Percentiles rank a stretch among this genome's conserved stretches.
Conservation (phyloP, 2,329 filamentous ascomycete genomes). For the Fusarium nelsonii region DNA sequence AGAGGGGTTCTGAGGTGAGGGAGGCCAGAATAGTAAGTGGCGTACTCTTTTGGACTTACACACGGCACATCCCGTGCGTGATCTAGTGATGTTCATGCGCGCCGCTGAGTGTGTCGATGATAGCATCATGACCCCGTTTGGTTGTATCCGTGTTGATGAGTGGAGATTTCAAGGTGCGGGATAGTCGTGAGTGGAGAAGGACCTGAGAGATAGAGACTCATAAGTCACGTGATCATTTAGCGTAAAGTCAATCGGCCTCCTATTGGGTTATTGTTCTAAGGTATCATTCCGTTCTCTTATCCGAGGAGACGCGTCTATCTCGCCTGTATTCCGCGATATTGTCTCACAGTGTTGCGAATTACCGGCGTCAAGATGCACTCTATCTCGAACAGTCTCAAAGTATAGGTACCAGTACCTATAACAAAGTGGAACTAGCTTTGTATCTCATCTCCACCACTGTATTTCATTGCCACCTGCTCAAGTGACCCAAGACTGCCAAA, state of each 20-base stretch:
- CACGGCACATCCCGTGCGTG: constrained; percentile 41
- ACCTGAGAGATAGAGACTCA: constrained; percentile 1
- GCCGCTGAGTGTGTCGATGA: constrained; percentile 24
- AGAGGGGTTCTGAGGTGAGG: background rate
- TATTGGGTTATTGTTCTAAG: constrained; percentile 1
- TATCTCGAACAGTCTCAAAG: background rate
- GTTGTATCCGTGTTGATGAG: constrained; percentile 30
- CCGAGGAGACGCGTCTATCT: background rate
- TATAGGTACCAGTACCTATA: background rate
- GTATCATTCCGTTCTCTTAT: constrained; percentile 6
- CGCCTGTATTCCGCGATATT: background rate
- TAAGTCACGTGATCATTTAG: constrained; percentile 13
- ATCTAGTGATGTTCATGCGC: constrained; percentile 42
- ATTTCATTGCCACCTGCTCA: constrained; percentile 2
- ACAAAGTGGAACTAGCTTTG: constrained; percentile 2
- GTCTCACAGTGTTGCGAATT: background rate
- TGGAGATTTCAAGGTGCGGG: constrained; percentile 35
- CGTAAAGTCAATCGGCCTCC: background rate
- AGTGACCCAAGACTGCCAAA: background rate
- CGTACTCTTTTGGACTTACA: constrained; percentile 43
- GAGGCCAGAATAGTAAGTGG: background rate
- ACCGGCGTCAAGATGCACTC: background rate
- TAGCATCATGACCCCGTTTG: constrained; percentile 25
- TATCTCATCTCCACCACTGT: background rate
- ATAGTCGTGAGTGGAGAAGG: constrained; percentile 18